phyloP scores from a whole-genome alignment of 176 grass and related monocot genomes.

The Pontederia crassipes region DNA sequence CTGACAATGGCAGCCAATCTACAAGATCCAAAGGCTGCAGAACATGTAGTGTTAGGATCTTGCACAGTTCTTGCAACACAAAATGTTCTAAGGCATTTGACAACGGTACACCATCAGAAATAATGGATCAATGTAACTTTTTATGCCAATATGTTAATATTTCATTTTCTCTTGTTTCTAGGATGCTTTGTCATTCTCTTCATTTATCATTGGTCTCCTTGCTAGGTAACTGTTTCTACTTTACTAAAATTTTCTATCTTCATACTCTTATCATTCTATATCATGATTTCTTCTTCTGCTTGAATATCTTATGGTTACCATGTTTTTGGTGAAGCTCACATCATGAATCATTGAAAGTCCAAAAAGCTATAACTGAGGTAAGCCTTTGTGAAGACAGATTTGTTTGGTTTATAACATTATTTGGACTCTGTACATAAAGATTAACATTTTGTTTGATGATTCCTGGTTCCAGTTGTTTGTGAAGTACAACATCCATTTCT shows the following conservation, averaged over 20 bases:
- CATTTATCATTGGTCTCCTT: constrained; percentile 79
- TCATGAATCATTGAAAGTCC: constrained; percentile 81
- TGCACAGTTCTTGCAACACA: constrained; percentile 61
- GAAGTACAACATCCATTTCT: constrained; percentile 88
- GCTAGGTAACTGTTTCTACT: constrained; percentile 51
- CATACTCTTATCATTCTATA: not conserved
- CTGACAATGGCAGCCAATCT: constrained; percentile 49
- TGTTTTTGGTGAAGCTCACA: constrained; percentile 56
- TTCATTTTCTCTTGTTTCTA: constrained; percentile 29
- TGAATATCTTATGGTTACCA: constrained; percentile 6
- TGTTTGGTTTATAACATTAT: constrained; percentile 13
- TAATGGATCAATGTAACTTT: constrained; percentile 5
- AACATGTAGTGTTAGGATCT: constrained; percentile 81
- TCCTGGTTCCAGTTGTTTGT: constrained; percentile 65
- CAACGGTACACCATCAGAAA: constrained; percentile 35
- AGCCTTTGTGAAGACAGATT: constrained; percentile 8
- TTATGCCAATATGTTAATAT: constrained; percentile 8
- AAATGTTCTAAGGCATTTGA: constrained; percentile 68
- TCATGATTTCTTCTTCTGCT: not conserved
- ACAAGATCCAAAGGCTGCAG: constrained; percentile 47
- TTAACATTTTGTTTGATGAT: not conserved
- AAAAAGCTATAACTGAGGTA: constrained; percentile 96
- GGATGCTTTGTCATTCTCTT: constrained; percentile 65
- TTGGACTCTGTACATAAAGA: constrained; percentile 11
- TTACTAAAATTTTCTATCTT: not conserved